Evolutionary conservation across 768 basidiomycete genomes (phyloP).

Genomic region (Dioszegia aurantiaca): DNA sequence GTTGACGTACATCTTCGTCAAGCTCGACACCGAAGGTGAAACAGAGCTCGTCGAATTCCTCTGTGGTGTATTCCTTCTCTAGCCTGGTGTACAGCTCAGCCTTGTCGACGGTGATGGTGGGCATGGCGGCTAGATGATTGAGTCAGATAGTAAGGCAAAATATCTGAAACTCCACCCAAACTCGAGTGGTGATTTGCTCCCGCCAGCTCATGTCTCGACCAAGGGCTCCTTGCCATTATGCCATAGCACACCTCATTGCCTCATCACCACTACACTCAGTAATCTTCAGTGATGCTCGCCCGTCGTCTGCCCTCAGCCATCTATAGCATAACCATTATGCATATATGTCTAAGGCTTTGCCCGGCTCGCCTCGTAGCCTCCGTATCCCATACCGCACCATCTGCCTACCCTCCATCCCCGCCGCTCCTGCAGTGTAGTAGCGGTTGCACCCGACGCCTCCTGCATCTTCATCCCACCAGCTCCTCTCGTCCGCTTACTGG

Average conservation of each 20-base stretch:
- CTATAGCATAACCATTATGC: too few relatives aligned
- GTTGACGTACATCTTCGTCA: slow-evolving; percentile 82
- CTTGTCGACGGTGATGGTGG: slow-evolving; percentile 93
- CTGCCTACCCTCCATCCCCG: neutral
- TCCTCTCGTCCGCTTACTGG: neutral
- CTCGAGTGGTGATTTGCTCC: neutral
- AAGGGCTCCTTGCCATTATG: too few relatives aligned
- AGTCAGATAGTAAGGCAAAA: neutral
- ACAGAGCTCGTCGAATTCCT: slow-evolving; percentile 90
- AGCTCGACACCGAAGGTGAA: slow-evolving; percentile 98
- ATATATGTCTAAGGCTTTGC: too few relatives aligned
- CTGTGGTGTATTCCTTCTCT: slow-evolving; percentile 75
- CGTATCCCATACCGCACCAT: neutral
- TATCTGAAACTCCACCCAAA: slow-evolving; percentile 9
- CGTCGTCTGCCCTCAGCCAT: too few relatives aligned
- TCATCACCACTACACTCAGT: too few relatives aligned
- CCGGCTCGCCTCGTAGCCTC: neutral
- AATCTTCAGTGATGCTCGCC: too few relatives aligned
- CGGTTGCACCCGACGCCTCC: too few relatives aligned
- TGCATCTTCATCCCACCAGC: too few relatives aligned
- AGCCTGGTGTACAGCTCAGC: slow-evolving; percentile 86
- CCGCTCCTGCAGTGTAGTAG: too few relatives aligned
- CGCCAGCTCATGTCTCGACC: too few relatives aligned
- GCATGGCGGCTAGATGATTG: slow-evolving; percentile 54
- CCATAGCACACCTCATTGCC: too few relatives aligned